These are phyloP conservation scores for Hanseniaspora meyeri DNA, from an alignment of 805 yeast genomes.

Conservation along the genomic window DNA sequence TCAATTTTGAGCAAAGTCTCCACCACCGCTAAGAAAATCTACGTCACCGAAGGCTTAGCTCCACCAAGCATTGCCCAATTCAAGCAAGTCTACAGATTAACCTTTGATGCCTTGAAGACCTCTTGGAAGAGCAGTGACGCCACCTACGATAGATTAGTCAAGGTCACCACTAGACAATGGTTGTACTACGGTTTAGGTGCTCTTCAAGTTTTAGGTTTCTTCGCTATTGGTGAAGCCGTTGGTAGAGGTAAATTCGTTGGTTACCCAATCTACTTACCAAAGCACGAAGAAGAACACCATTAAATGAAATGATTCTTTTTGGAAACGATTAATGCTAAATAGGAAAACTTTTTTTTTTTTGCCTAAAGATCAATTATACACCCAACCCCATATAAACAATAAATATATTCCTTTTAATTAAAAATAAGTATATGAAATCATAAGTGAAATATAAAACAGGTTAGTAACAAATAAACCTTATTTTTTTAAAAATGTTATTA, in stretches of 20 bases:
- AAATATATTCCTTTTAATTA: neutral
- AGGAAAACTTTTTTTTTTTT: neutral
- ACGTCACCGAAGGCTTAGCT: conserved; percentile 81
- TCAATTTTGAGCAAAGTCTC: conserved; percentile 20
- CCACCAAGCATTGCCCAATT: conserved; percentile 76
- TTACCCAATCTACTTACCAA: conserved; percentile 37
- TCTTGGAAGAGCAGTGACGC: conserved; percentile 29
- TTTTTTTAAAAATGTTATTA: too few relatives aligned
- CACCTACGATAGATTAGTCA: conserved; percentile 35
- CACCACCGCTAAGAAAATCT: conserved; percentile 44
- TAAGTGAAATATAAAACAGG: too few relatives aligned
- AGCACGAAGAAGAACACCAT: conserved; percentile 21
- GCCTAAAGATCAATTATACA: neutral
- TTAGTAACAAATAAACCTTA: too few relatives aligned
- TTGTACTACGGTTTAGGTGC: conserved; percentile 61
- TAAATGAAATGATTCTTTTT: neutral
- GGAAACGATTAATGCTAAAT: neutral
- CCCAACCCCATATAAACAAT: neutral
- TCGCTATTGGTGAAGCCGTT: conserved; percentile 87
- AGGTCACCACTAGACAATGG: conserved; percentile 43
- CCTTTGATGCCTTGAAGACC: conserved; percentile 28
- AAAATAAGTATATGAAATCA: neutral
- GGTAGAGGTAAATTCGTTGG: conserved; percentile 93
- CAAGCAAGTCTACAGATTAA: conserved; percentile 51
- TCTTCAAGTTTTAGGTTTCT: conserved; percentile 78